These are phyloP conservation scores for Aegilops tauschii DNA, from an alignment of 176 grass and related monocot species.

Conservation along the genomic window DNA sequence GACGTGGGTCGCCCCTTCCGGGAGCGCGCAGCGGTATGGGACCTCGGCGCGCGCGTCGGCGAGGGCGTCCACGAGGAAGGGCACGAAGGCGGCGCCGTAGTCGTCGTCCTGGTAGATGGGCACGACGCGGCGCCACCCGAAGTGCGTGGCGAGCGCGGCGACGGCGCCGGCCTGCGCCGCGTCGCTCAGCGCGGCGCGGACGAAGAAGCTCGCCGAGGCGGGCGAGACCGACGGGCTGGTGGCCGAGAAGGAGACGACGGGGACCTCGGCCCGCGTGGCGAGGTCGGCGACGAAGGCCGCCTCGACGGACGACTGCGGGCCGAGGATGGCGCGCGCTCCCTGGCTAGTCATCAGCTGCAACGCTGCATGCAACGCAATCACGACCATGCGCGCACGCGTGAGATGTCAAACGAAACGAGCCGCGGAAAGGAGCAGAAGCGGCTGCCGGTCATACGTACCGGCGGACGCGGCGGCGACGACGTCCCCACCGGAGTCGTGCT, in stretches of 20 bases:
- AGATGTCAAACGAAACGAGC: background rate
- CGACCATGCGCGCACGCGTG: background rate
- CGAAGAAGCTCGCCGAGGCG: constrained; percentile 38
- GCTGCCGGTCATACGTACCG: constrained; percentile 17
- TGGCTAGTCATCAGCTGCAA: constrained; percentile 42
- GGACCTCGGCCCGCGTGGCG: constrained; percentile 39
- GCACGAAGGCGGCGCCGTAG: constrained; percentile 53
- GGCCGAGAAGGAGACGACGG: constrained; percentile 62
- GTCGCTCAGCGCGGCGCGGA: constrained; percentile 44
- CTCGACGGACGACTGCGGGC: constrained; percentile 54
- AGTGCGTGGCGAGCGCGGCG: constrained; percentile 44
- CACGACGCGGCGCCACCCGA: constrained; percentile 57
- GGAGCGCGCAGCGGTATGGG: constrained; percentile 52
- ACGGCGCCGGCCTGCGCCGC: constrained; percentile 37
- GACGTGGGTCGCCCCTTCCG: background rate
- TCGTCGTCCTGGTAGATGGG: constrained; percentile 61
- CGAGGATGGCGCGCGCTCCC: constrained; percentile 59
- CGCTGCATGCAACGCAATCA: constrained; percentile 30
- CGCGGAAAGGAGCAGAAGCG: background rate
- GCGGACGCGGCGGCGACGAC: constrained; percentile 58
- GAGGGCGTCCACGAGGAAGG: constrained; percentile 39
- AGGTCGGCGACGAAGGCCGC: constrained; percentile 54
- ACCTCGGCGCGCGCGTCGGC: constrained; percentile 14
- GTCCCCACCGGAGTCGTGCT: constrained; percentile 43
- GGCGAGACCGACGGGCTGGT: constrained; percentile 64